Evolutionary conservation across 371 early-diverging fungal genomes (phyloP), one percentile per base, ranked within the genome.

Genomic region (Capniomyces stellatus): DNA sequence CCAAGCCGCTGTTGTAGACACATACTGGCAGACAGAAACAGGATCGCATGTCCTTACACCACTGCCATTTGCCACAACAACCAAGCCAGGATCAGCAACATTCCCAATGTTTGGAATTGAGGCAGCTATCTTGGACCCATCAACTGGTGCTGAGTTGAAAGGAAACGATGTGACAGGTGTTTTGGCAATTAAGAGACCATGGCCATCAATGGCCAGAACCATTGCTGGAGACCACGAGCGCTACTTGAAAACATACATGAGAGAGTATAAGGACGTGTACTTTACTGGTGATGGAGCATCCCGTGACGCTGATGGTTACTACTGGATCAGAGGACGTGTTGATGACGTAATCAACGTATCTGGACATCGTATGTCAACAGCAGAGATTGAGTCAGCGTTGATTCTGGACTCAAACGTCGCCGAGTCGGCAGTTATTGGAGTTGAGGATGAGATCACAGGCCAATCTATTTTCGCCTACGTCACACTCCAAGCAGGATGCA

Each of bases 301-400:
- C 39, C 73, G 89, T 39, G 94, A 93, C 57, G 71, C 77, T 54
- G 92, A 93, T 64, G 93, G 92, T n/a, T 93, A 89, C 71, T 82
- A 82, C 64, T 92, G 91, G 90, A 83, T 93, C 61, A 79, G 85
- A 31, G 93, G 93, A 42, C 82, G 93, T 58, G 91, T 93, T 8
- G 92, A 91, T 71, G 89, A 98, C 69, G 96, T 98, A 29, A 91
- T 96, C 69, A 98, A 97, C 73, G 94, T 98, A 10, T 81, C 91
- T 19, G 98, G 98, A 12, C 98, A 98, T 72, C 82, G 98, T 50
- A 67, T 98, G 54, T 83, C 84, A 44, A 97, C 98, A 0, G 84
- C 95, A 39, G 98, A 97, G 74, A 85, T 98, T 51, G 93, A 92
- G 66, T 85, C 87, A 21, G 91, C 88, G 1, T 71, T 89, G 42